Conservation (phyloP, 805 yeast species). For the Yarrowia divulgata region DNA sequence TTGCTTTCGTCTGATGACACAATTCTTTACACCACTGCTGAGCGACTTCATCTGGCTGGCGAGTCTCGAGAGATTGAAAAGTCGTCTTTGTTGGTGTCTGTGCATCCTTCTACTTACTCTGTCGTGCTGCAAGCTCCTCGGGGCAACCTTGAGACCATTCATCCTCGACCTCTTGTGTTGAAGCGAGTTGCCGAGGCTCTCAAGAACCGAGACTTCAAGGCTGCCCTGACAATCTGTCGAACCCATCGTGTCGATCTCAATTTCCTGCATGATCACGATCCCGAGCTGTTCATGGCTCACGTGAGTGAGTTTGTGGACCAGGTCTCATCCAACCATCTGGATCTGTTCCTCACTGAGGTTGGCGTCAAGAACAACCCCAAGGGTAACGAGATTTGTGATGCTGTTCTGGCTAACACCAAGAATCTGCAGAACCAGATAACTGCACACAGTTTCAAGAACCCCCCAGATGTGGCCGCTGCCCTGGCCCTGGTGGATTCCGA, state of each 20-base stretch:
- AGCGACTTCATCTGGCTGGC: constrained; percentile 83
- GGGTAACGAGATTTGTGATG: constrained; percentile 78
- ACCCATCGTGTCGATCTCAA: constrained; percentile 92
- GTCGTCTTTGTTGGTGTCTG: constrained; percentile 83
- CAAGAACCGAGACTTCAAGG: constrained; percentile 60
- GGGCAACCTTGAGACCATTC: constrained; percentile 93
- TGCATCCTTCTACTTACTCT: constrained; percentile 80
- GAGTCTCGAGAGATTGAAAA: constrained; percentile 88
- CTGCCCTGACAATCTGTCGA: constrained; percentile 86
- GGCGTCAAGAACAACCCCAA: constrained; percentile 50
- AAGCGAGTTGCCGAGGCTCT: constrained; percentile 80
- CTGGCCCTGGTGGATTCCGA: constrained; percentile 67
- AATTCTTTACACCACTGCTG: constrained; percentile 85
- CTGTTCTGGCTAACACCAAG: constrained; percentile 59
- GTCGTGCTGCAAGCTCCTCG: constrained; percentile 93
- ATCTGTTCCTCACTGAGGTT: constrained; percentile 72
- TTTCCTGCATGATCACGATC: constrained; percentile 85
- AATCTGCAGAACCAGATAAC: constrained; percentile 83
- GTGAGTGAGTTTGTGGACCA: constrained; percentile 73
- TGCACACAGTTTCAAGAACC: constrained; percentile 89
- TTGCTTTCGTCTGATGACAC: constrained; percentile 73
- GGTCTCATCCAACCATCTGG: constrained; percentile 76
- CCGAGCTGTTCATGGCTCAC: constrained; percentile 68
- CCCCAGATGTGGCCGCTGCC: constrained; percentile 84
- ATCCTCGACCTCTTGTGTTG: constrained; percentile 90